These are phyloP conservation scores for Elaeis guineensis DNA, from an alignment of 176 grass and related monocot genomes.

Conservation along the genomic window DNA sequence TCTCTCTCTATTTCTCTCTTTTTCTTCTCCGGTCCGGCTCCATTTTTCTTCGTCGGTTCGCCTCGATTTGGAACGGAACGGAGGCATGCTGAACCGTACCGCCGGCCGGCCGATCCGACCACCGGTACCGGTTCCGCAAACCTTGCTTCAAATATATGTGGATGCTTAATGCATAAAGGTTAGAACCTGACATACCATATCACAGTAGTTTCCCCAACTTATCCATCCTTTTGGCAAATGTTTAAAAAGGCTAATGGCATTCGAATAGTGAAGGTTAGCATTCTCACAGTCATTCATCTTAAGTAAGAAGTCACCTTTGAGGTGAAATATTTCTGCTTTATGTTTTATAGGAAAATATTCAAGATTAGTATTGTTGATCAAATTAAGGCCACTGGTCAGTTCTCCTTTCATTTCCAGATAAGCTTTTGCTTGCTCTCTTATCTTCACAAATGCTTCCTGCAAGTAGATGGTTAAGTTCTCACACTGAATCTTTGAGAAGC, in stretches of 20 bases:
- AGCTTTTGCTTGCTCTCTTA: slow-evolving; percentile 97
- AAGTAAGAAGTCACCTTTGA: slow-evolving; percentile 81
- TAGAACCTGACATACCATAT: slow-evolving; percentile 58
- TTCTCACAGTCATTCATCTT: slow-evolving; percentile 81
- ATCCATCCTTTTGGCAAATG: slow-evolving; percentile 99
- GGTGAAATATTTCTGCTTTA: slow-evolving; percentile 93
- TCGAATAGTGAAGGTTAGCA: slow-evolving; percentile 79
- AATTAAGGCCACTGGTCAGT: slow-evolving; percentile 80
- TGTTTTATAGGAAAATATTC: slow-evolving; percentile 96
- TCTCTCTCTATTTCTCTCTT: no score
- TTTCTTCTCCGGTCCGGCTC: no score
- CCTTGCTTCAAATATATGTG: no score
- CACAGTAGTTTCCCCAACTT: slow-evolving; percentile 99
- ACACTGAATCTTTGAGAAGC: not conserved
- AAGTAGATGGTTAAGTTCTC: slow-evolving; percentile 11
- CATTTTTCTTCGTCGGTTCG: no score
- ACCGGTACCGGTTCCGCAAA: no score
- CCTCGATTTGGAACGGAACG: no score
- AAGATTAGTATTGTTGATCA: slow-evolving; percentile 91
- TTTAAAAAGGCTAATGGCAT: slow-evolving; percentile 80
- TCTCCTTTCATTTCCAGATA: slow-evolving; percentile 97
- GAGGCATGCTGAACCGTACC: no score
- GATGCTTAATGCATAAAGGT: not conserved
- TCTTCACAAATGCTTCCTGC: slow-evolving; percentile 99
- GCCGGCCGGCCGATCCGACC: no score